Evolutionary conservation across 306 rosid genomes (phyloP), one percentile per base, ranked within the genome.

Genomic region (Prunus armeniaca): DNA sequence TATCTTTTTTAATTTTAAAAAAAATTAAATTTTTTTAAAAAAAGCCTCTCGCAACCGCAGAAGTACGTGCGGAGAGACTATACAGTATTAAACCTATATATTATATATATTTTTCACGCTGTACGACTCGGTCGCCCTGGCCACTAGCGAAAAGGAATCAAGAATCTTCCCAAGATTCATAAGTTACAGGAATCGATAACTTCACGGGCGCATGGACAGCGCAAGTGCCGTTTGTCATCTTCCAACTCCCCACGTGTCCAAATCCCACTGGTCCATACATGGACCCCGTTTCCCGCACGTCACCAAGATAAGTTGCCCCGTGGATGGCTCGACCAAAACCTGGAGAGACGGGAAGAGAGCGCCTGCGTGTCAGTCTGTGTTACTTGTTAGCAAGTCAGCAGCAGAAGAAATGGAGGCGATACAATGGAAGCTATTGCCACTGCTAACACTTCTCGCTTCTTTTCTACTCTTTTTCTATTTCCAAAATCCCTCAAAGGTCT

Each of bases 361-460:
- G 1, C 4, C 15, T 10, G 15, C 4, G 52, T 20, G 62, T 56
- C 24, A 19, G 62, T 19, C 27, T 8, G 28, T 20, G 62, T 25
- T 27, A 22, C 3, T 27, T 0, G 38, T 12, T 17, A 25, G 65
- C 8, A 34, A 24, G 12, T 17, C 60, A 43, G 9, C 9, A 15
- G 76, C 56, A 68, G 20, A 17, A n/a, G 60, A 65, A 56, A 91
- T 88, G 93, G 84, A 73, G 18, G 55, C 64, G 65, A 77, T 94
- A 45, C 69, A 73, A 24, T 91, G 96, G 95, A 86, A 85, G 85
- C 78, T 92, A 2, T 56, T 90, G 12, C 93, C 97, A 61, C 61
- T 90, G 60, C 66, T 89, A 3, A 52, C 87, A 12, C 71, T 92
- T 10, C 38, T 89, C 2, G 82, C 81, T 60, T 91, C 97, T 73